Conservation (phyloP, 805 yeast genomes). For the Dipodascus albidus region DNA sequence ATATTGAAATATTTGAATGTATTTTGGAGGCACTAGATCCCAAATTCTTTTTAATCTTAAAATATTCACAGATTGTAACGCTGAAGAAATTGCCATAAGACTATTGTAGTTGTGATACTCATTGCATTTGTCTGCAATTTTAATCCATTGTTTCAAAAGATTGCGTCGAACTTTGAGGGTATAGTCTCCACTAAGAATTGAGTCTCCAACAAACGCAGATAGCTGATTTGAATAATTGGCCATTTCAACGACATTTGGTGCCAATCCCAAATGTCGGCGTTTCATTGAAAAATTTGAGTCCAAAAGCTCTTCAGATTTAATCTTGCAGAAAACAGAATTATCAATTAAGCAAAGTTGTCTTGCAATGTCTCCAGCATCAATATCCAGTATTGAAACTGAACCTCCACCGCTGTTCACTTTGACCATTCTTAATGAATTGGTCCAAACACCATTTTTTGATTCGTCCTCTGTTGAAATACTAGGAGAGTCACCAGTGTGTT, state of each 20-base stretch:
- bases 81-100: constrained; percentile 22
- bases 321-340: constrained; percentile 18
- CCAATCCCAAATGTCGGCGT: constrained; percentile 20
- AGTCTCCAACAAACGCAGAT: constrained; percentile 27
- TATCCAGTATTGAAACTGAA: constrained; percentile 15
- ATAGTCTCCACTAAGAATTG: constrained; percentile 21
- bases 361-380: constrained; percentile 25
- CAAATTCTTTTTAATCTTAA: constrained; percentile 24
- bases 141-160: constrained; percentile 27
- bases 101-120: constrained; percentile 25
- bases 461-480: not conserved
- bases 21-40: constrained; percentile 22
- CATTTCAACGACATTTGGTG: constrained; percentile 24
- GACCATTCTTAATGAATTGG: constrained; percentile 6
- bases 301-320: constrained; percentile 23
- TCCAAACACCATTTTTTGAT: not conserved
- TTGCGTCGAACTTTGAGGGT: constrained; percentile 21
- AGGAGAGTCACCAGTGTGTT: not conserved
- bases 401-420: constrained; percentile 5
- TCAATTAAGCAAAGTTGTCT: constrained; percentile 26
- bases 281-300: constrained; percentile 24
- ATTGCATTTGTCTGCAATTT: constrained; percentile 23
- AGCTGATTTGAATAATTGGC: constrained; percentile 23
- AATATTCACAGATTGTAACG: constrained; percentile 27
- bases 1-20: constrained; percentile 15